Evolutionary conservation across 768 basidiomycete genomes (phyloP), one percentile per base, ranked within the genome.

Genomic region (Phlebiopsis flavidoalba): DNA sequence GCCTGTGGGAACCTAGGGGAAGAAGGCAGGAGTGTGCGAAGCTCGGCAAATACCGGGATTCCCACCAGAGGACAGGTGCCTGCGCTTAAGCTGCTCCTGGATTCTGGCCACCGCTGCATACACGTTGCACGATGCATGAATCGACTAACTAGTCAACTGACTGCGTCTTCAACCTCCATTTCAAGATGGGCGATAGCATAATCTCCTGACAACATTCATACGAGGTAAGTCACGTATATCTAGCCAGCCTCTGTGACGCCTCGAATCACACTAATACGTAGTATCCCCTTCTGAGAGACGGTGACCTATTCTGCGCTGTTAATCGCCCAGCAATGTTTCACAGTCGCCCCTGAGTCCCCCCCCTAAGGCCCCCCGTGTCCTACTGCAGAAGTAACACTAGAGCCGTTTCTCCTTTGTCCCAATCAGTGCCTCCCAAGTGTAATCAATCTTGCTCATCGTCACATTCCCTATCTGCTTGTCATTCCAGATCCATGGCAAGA

Each of bases 91-190:
- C 17, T 8, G 15, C 40, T 12, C 40, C 40, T 43, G 40, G 40
- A 43, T 2, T 43, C 10, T 17, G 52, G 35, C 52, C 52, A 53
- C 52, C n/a, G 52, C 31, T 35, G 11, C 14, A 17, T 35, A 15
- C 52, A 53, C 52, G 52, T 53, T 53, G 52, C 52, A 53, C n/a
- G 52, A 53, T 53, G 52, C 31, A 31, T 31, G 52, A 53, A 53
- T 53, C 52, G 52, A 53, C n/a, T 53, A 35, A 15, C 17, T 36
- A 2, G 52, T 43, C 2, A 43, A 43, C 40, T 43, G 17, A n/a
- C 40, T 17, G 11, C 40, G 31, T 53, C 33, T 36, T 36, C 12
- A 12, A 53, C 19, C 52, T 17, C 52, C 52, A 36, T n/a, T 12
- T n/a, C 33, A 53, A 36, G 17, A 53, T 36, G 52, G n/a, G n/a